Percentiles rank a stretch among this genome's conserved stretches.
phyloP scores from a whole-genome alignment of 2,329 filamentous ascomycete species.

The Aspergillus sp. region DNA sequence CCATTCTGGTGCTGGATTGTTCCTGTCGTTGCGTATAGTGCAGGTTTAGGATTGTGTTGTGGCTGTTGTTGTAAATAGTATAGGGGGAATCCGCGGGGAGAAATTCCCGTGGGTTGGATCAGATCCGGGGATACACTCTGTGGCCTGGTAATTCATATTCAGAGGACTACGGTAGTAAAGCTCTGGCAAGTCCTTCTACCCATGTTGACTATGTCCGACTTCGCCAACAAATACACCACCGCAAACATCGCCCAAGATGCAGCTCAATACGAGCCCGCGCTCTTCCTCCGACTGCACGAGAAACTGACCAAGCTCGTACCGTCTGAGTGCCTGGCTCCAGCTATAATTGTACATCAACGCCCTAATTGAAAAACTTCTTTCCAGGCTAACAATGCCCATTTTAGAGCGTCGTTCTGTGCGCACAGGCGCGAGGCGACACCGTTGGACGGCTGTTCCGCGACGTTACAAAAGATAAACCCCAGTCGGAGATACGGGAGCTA shows the following conservation, averaged over 20 bases:
- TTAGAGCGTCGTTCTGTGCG: not conserved
- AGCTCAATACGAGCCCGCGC: not conserved
- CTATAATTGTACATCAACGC: not conserved
- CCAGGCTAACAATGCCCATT: not conserved
- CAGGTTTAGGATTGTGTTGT: no score
- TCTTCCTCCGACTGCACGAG: not conserved
- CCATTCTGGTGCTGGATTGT: no score
- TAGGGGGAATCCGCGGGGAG: no score
- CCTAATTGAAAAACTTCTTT: no score
- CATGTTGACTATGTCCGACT: not conserved
- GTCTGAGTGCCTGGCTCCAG: not conserved
- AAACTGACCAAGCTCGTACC: not conserved
- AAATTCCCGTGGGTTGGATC: no score
- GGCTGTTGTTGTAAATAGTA: no score
- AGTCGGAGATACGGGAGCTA: not conserved
- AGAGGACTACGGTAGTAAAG: no score
- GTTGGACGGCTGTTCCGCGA: not conserved
- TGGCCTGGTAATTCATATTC: not conserved
- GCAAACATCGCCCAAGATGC: not conserved
- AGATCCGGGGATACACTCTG: not conserved
- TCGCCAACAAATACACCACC: not conserved
- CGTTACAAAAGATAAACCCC: not conserved
- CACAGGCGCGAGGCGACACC: not conserved
- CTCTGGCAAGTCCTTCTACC: no score
- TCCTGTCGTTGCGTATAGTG: no score